A percentile compares a stretch with the other conserved stretches of the same genome.
Conservation (phyloP, 257 asterid genomes). For the Solanum virginianum region DNA sequence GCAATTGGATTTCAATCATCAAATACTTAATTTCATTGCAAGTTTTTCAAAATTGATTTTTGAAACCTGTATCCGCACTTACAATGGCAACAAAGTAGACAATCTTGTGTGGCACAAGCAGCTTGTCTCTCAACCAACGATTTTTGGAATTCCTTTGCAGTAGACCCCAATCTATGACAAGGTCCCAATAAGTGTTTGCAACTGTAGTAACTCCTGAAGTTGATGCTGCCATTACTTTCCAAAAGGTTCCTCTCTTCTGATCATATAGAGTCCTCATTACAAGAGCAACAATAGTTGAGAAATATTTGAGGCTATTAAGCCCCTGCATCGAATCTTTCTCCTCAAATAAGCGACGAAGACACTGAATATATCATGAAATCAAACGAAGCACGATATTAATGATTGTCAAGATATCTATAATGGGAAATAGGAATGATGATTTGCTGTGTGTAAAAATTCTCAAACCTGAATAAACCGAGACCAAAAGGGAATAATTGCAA, state of each 20-base stretch:
- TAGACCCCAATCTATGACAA: conserved; percentile 80
- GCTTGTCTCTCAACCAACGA: conserved; percentile 79
- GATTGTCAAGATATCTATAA: background rate
- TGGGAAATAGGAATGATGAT: background rate
- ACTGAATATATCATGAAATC: conserved; percentile 12
- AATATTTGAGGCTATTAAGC: conserved; percentile 42
- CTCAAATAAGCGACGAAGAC: conserved; percentile 52
- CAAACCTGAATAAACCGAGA: conserved; percentile 55
- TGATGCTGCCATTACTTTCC: conserved; percentile 41
- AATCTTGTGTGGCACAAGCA: conserved; percentile 42
- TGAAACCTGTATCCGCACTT: conserved; percentile 3
- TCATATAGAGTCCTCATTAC: conserved; percentile 42
- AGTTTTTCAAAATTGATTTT: background rate
- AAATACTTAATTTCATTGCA: background rate
- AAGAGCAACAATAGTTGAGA: conserved; percentile 60
- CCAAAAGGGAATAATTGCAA: conserved; percentile 68
- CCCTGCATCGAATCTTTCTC: conserved; percentile 40
- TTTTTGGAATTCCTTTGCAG: conserved; percentile 39
- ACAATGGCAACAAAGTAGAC: conserved; percentile 73
- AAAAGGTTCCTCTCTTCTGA: conserved; percentile 10
- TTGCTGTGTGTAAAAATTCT: background rate
- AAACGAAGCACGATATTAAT: background rate
- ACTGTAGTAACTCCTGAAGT: conserved; percentile 55
- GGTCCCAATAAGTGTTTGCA: conserved; percentile 66
- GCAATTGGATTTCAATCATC: background rate